Percentiles rank a stretch among this genome's conserved stretches.
phyloP scores from a whole-genome alignment of 2,329 filamentous ascomycete genomes.

The Alternaria dauci region DNA sequence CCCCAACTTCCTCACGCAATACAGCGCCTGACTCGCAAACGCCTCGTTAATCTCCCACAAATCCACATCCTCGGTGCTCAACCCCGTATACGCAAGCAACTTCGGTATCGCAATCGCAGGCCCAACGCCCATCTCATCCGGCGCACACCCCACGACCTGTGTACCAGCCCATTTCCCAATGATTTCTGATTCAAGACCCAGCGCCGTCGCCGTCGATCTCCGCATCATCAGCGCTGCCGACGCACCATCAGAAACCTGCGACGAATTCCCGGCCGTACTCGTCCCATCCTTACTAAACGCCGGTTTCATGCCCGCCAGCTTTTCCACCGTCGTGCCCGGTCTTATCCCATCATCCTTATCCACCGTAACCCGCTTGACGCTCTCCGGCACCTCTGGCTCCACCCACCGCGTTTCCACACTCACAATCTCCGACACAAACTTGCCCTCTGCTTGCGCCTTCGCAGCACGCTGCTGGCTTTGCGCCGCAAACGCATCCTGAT shows the following conservation, averaged over 20 bases:
- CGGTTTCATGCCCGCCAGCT: conserved; percentile 81
- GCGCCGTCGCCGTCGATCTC: conserved; percentile 75
- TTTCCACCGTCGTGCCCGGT: conserved; percentile 71
- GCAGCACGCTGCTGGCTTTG: conserved; percentile 77
- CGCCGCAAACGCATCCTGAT: conserved; percentile 85
- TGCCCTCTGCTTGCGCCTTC: conserved; percentile 71
- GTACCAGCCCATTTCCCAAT: conserved; percentile 85
- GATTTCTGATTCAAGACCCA: conserved; percentile 74
- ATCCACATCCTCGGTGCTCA: conserved; percentile 74
- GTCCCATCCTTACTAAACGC: conserved; percentile 79
- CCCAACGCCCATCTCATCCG: conserved; percentile 94
- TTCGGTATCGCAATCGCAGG: conserved; percentile 87
- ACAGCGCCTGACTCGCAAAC: conserved; percentile 69
- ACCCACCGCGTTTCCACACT: conserved; percentile 76
- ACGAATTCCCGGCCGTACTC: conserved; percentile 84
- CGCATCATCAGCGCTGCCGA: conserved; percentile 86
- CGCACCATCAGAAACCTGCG: conserved; percentile 83
- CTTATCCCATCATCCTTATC: conserved; percentile 85
- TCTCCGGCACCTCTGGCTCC: conserved; percentile 65
- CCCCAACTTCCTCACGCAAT: conserved; percentile 76
- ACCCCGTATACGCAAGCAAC: conserved; percentile 73
- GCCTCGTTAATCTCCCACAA: conserved; percentile 96
- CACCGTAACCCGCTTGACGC: conserved; percentile 69
- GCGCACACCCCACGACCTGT: conserved; percentile 77
- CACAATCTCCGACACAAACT: conserved; percentile 81